Evolutionary conservation across 2,329 filamentous ascomycete genomes (phyloP), one percentile per base, ranked within the genome.

Genomic region (Chlorencoelia australis): DNA sequence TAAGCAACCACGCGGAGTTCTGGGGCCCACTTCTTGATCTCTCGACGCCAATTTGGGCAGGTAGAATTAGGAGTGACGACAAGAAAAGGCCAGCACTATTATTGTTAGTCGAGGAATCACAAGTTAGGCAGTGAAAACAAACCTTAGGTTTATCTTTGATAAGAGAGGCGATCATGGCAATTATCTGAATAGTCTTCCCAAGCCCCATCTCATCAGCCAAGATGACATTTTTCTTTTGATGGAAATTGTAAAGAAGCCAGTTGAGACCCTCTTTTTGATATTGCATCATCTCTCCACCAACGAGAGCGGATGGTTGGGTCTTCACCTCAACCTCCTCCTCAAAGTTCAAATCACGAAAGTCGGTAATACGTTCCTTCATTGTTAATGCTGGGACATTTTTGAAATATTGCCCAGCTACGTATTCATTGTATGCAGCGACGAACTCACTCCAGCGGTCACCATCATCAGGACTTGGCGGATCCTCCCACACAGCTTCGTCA

Each of bases 181-280:
- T 82, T 35, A 95, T 78, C 56, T 98, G 91, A 20, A 98, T 85
- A 0, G 91, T 98, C 64, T 98, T 98, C 20, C 91, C 91, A 2
- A 98, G 73, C 26, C 91, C 91, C 91, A 98, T 98, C 56, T 98
- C 91, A 54, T 98, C 91, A 0, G 91, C 91, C 5, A 96, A 71
- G 40, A 96, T 89, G 18, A 87, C 82, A 52, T 91, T 96, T 53
- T 83, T 79, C 48, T 79, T 70, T 33, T 73, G 68, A 51, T 87
- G 82, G 67, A 85, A 96, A 54, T 91, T 91, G 57, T 83, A 88
- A 41, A 94, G 79, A 2, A 98, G 72, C 88, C 91, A 98, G 52
- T 96, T 95, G 34, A 95, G 66, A 14, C 91, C 91, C 41, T 95
- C 84, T 29, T 93, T 63, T 56, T 98, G 91, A 52, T 98, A 96